A percentile compares a stretch with the other conserved stretches of the same genome.
Evolutionary conservation across 768 basidiomycete genomes (phyloP).

Genomic region (Russula sp.): DNA sequence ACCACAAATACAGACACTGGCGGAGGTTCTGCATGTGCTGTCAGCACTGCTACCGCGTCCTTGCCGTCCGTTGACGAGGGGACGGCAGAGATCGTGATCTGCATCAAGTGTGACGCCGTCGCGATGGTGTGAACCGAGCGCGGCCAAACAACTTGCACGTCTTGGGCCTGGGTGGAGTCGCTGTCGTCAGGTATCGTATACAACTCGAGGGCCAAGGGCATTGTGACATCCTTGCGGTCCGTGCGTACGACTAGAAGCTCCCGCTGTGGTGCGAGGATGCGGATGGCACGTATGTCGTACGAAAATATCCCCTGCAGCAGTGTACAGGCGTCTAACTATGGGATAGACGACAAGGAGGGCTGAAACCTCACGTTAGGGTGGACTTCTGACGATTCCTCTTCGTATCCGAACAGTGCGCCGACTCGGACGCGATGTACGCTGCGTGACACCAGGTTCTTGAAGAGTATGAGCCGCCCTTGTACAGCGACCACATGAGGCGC

Average conservation of each 20-base stretch:
- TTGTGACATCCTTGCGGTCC: constrained; percentile 5
- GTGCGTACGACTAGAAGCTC: constrained; percentile 23
- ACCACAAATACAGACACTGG: constrained; percentile 19
- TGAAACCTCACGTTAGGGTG: constrained; percentile 20
- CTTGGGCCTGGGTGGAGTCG: neutral
- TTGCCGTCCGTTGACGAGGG: constrained; percentile 14
- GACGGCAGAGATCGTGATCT: constrained; percentile 16
- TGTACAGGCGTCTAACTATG: constrained; percentile 12
- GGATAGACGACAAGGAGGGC: neutral
- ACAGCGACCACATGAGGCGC: constrained; percentile 11
- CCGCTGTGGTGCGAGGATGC: constrained; percentile 18
- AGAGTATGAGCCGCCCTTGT: constrained; percentile 13
- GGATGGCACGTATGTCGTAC: constrained; percentile 22
- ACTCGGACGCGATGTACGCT: constrained; percentile 12
- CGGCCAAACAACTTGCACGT: neutral
- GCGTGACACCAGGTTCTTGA: constrained; percentile 18
- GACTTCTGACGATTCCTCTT: constrained; percentile 14
- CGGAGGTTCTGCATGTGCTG: constrained; percentile 17
- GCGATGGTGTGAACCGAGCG: constrained; percentile 21
- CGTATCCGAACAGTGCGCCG: constrained; percentile 18
- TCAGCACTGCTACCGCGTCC: constrained; percentile 12
- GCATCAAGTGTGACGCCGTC: neutral
- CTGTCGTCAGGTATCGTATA: constrained; percentile 19
- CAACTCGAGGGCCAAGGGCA: constrained; percentile 17
- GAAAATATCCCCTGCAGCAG: constrained; percentile 16